Base-by-base conservation (phyloP, 345 rosid genomes). In the Euphorbia pulcherrima region DNA sequence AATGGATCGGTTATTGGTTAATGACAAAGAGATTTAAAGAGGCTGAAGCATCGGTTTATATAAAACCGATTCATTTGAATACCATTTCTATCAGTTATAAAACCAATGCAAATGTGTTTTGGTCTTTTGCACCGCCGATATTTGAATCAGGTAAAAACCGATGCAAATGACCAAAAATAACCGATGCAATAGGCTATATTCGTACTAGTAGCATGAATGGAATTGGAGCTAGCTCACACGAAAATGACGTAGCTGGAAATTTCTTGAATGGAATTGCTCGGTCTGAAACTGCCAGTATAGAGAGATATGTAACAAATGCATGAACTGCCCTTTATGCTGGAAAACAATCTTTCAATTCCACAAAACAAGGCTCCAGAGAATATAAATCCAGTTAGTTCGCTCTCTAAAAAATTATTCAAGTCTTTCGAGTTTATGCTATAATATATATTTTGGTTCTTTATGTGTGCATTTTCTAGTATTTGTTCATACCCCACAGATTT, bases 291-390 rank as follows among this genome's bases (percentile, higher is more conserved):
- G 4, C 50, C n/a, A 18, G 50, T 44, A 44, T 44, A 44, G 50
- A 44, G 50, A 44, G 50, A 44, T 44, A 44, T 44, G 50, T 44
- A 16, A 44, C 50, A 44, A 18, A 44, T 44, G 50, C 50, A 44
- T 5, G 50, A 44, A 12, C 50, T 44, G 2, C 16, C 50, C 50
- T 44, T 44, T 44, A 44, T 44, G 50, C 88, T 88, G 4, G 89
- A 83, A 64, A 86, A 70, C 53, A 68, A 78, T 67, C 90, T 90
- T 53, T 80, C 88, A 44, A 30, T 88, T 17, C 92, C 96, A 17
- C 73, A 77, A 54, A 68, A 72, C 28, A 46, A 20, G 30, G 62
- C 64, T 65, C 55, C 62, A 18, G 23, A 54, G 21, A 64, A 56
- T 60, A 14, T 27, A 39, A 77, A 67, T 57, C 50, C 37, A 60